These are phyloP conservation scores for Cercospora sojina DNA, from an alignment of 2,329 filamentous ascomycete genomes.

Conservation along the genomic window DNA sequence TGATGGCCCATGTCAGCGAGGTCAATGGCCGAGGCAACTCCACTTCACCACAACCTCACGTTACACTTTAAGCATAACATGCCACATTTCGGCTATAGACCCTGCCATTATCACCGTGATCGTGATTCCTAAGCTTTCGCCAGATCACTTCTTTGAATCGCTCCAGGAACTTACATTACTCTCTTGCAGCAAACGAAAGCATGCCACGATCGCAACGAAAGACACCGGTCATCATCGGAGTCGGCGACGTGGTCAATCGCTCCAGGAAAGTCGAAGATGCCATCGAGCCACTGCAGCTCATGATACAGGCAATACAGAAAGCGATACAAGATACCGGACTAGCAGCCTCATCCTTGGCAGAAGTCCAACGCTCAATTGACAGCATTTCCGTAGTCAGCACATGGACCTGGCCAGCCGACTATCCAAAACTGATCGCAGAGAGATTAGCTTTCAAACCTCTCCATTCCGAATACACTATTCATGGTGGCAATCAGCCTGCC, in stretches of 20 bases:
- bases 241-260: slow-evolving; percentile 62
- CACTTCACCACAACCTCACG: neutral
- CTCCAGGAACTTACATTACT: neutral
- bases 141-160: neutral
- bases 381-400: slow-evolving; percentile 60
- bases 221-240: slow-evolving; percentile 60
- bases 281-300: slow-evolving; percentile 59
- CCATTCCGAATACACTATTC: slow-evolving; percentile 54
- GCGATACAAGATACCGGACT: slow-evolving; percentile 54
- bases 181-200: neutral
- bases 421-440: slow-evolving; percentile 55
- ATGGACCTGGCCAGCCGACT: slow-evolving; percentile 66
- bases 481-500: slow-evolving; percentile 64
- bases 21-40: slow-evolving; percentile 9
- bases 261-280: slow-evolving; percentile 53
- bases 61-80: neutral
- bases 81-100: neutral
- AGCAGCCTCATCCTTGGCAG: slow-evolving; percentile 26
- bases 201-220: slow-evolving; percentile 20
- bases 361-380: slow-evolving; percentile 53
- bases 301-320: slow-evolving; percentile 55
- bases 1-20: neutral
- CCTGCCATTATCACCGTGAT: neutral
- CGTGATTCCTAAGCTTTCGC: no score
- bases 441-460: slow-evolving; percentile 50